Conservation (phyloP, 768 basidiomycete species). For the Cystobasidium onofrii region DNA sequence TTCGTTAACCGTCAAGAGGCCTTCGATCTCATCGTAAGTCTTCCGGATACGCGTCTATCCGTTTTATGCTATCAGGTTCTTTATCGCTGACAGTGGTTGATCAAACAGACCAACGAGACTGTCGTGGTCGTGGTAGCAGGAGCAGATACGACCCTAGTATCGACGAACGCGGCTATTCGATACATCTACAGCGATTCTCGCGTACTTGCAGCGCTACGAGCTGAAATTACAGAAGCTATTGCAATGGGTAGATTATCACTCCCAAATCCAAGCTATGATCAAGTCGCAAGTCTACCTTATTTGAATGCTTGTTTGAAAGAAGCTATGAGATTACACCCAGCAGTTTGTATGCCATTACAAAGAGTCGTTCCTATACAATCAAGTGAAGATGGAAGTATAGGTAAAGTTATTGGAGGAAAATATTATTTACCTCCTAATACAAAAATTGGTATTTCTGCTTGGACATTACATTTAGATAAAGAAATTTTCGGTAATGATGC, state of each 20-base stretch:
- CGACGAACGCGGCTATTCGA: not conserved
- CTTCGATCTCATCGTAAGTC: slow-evolving; percentile 1
- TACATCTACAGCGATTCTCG: not conserved
- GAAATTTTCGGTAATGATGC: slow-evolving; percentile 33
- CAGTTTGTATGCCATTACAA: slow-evolving; percentile 32
- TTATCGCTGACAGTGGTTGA: too few species aligned
- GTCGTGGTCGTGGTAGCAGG: not conserved
- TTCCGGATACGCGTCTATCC: too few species aligned
- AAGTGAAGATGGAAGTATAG: not conserved
- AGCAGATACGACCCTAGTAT: not conserved
- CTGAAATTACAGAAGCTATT: not conserved
- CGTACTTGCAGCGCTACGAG: not conserved
- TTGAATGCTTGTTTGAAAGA: slow-evolving; percentile 37
- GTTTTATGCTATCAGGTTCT: too few species aligned
- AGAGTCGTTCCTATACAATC: slow-evolving; percentile 33
- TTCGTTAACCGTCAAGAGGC: not conserved
- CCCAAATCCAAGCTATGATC: not conserved
- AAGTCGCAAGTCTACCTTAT: not conserved
- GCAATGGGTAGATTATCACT: not conserved
- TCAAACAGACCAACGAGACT: not conserved
- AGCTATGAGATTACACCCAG: slow-evolving; percentile 36
- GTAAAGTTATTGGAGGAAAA: slow-evolving; percentile 29
- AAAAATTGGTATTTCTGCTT: not conserved
- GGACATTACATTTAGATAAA: slow-evolving; percentile 14
- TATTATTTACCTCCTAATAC: slow-evolving; percentile 22